phyloP scores from a whole-genome alignment of 2,329 filamentous ascomycete species.

The Monilinia vaccinii-corymbosi region DNA sequence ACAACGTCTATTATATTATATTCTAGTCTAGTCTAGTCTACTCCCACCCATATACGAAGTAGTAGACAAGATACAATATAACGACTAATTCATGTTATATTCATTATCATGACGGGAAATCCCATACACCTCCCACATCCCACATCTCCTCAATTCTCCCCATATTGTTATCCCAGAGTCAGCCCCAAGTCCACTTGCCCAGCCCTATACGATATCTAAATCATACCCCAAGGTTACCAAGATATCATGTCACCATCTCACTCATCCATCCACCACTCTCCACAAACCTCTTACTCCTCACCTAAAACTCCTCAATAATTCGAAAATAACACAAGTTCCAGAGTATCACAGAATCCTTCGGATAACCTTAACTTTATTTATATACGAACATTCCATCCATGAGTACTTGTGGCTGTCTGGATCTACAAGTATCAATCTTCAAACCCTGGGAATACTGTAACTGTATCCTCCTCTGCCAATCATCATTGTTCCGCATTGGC shows the following conservation, averaged over 20 bases:
- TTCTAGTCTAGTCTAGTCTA: no score
- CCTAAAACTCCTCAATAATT: background rate
- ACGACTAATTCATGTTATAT: background rate
- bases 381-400: background rate
- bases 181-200: background rate
- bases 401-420: no score
- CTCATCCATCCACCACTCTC: background rate
- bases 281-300: background rate
- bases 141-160: background rate
- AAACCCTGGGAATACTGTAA: background rate
- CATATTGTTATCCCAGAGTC: background rate
- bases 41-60: no score
- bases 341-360: background rate
- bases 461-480: background rate
- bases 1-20: no score
- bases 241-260: conserved; percentile 5
- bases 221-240: background rate
- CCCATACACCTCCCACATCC: no score
- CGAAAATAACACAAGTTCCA: background rate
- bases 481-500: background rate
- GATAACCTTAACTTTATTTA: background rate
- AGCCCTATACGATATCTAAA: background rate
- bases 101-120: background rate
- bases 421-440: conserved; percentile 3
- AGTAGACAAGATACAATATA: no score